A percentile compares a stretch with the other conserved stretches of the same genome.
Conservation (phyloP, 306 rosid species). For the Prinsepia uniflora region DNA sequence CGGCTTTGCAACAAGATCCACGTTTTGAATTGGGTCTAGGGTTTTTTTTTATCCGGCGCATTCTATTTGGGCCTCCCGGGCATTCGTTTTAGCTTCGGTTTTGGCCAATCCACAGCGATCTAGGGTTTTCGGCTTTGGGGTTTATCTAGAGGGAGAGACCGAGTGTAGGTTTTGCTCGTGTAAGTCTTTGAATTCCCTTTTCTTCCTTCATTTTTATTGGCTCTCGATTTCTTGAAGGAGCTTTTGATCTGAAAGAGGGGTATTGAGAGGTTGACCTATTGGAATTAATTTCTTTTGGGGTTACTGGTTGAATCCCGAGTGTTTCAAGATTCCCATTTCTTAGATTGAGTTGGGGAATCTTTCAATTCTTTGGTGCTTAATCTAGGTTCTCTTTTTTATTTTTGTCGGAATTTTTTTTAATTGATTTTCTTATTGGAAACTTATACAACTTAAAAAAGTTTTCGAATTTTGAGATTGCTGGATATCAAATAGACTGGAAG, state of each 20-base stretch:
- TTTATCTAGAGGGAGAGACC: slow-evolving; percentile 33
- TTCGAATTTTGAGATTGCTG: slow-evolving; percentile 9
- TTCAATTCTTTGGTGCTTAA: not conserved
- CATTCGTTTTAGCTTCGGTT: slow-evolving; percentile 30
- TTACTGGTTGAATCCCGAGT: slow-evolving; percentile 6
- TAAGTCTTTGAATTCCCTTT: slow-evolving; percentile 21
- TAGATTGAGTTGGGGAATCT: slow-evolving; percentile 16
- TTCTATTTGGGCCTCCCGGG: slow-evolving; percentile 20
- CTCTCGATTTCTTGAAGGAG: slow-evolving; percentile 13
- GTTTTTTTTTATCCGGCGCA: slow-evolving; percentile 23
- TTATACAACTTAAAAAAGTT: not conserved
- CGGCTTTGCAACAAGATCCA: slow-evolving; percentile 45
- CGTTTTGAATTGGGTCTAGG: slow-evolving; percentile 54
- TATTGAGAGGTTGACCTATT: slow-evolving; percentile 14
- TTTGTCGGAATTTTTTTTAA: not conserved
- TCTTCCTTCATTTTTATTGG: slow-evolving; percentile 5
- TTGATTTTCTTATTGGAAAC: not conserved
- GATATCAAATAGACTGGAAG: slow-evolving; percentile 13
- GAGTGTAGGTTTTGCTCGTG: slow-evolving; percentile 13
- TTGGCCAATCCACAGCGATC: slow-evolving; percentile 42
- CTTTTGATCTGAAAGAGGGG: slow-evolving; percentile 20
- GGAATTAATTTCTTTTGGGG: slow-evolving; percentile 4
- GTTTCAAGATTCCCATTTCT: slow-evolving; percentile 21
- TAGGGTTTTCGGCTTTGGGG: slow-evolving; percentile 40
- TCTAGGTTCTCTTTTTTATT: slow-evolving; percentile 4